phyloP scores from a whole-genome alignment of 352 stramenopile genomes.

The Globisporangium barbulae region DNA sequence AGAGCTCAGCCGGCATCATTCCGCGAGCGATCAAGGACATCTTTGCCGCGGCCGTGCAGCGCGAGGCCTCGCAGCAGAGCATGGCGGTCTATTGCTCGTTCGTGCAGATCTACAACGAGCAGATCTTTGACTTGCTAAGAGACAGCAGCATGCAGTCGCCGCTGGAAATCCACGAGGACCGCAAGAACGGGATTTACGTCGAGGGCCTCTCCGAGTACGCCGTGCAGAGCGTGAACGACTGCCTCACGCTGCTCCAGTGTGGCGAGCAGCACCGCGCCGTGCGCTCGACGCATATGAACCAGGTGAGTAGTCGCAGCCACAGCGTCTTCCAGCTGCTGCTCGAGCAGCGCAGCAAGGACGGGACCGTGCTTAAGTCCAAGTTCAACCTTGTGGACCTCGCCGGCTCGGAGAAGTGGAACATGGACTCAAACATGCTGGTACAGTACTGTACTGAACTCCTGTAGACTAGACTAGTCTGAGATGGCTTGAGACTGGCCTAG shows the following conservation, averaged over 20 bases:
- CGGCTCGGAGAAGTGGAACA: conserved; percentile 93
- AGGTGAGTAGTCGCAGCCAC: conserved; percentile 87
- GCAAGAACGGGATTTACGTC: conserved; percentile 88
- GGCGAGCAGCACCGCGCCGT: conserved; percentile 88
- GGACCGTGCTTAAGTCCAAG: conserved; percentile 84
- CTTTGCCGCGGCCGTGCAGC: conserved; percentile 65
- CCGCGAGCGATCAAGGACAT: conserved; percentile 88
- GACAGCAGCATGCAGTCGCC: conserved; percentile 73
- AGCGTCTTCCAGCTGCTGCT: conserved; percentile 88
- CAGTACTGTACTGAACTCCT: background rate
- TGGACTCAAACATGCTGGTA: conserved; percentile 74
- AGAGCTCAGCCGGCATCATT: conserved; percentile 86
- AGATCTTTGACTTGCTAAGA: conserved; percentile 87
- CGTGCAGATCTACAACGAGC: conserved; percentile 92
- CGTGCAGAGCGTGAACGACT: conserved; percentile 81
- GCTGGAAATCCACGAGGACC: conserved; percentile 84
- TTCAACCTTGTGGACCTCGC: conserved; percentile 95
- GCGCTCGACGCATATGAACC: conserved; percentile 90
- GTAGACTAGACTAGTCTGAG: too few relatives aligned
- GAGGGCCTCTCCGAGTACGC: conserved; percentile 91
- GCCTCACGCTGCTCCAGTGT: conserved; percentile 76
- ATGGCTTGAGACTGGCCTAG: background rate
- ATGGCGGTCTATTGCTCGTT: conserved; percentile 78
- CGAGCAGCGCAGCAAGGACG: conserved; percentile 68
- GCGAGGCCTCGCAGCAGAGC: conserved; percentile 34